Percentiles rank a stretch among this genome's conserved stretches.
These are phyloP conservation scores for Cladophialophora yegresii DNA, from an alignment of 2,329 filamentous ascomycete genomes.

Conservation along the genomic window DNA sequence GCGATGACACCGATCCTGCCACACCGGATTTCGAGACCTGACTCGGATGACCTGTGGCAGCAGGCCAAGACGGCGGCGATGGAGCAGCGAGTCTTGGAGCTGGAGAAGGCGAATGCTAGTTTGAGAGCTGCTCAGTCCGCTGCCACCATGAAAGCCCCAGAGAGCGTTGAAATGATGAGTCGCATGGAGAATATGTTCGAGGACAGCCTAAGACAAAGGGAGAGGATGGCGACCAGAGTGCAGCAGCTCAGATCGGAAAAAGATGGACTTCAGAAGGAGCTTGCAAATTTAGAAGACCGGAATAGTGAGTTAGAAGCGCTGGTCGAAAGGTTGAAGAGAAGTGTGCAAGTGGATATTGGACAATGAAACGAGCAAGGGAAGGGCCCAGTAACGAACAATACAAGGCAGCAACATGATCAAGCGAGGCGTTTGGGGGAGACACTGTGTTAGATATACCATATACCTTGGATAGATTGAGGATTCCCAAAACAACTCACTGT, in stretches of 20 bases:
- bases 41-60: conserved; percentile 45
- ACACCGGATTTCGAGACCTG: conserved; percentile 38
- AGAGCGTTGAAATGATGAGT: conserved; percentile 35
- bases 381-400: neutral
- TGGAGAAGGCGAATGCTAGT: conserved; percentile 46
- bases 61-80: conserved; percentile 47
- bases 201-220: conserved; percentile 44
- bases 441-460: neutral
- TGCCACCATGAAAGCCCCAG: neutral
- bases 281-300: conserved; percentile 46
- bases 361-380: conserved; percentile 1
- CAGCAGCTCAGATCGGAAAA: conserved; percentile 46
- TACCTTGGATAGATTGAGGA: neutral
- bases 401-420: neutral
- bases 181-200: conserved; percentile 45
- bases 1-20: conserved; percentile 27
- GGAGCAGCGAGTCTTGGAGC: conserved; percentile 47
- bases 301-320: conserved; percentile 45
- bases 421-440: conserved; percentile 3
- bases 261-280: conserved; percentile 44
- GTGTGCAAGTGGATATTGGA: conserved; percentile 27
- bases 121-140: conserved; percentile 38
- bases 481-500: neutral
- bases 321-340: conserved; percentile 49
- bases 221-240: conserved; percentile 43